These are phyloP conservation scores for Alternaria sp. DNA, from an alignment of 2,329 filamentous ascomycete species.

Conservation along the genomic window DNA sequence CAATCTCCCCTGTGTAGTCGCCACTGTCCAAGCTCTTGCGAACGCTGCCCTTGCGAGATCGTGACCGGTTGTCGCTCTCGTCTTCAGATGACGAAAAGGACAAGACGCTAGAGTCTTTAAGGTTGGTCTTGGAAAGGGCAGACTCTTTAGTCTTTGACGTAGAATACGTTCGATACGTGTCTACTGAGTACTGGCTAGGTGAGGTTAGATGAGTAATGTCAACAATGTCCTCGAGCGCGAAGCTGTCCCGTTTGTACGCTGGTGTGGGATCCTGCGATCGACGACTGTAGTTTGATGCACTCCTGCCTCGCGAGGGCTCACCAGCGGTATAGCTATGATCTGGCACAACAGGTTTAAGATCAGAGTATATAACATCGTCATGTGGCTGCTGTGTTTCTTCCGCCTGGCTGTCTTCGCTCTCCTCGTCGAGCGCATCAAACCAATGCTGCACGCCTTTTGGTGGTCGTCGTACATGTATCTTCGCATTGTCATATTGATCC, in stretches of 20 bases:
- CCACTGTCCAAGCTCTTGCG: conserved; percentile 47
- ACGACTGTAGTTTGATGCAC: conserved; percentile 14
- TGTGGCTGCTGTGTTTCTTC: conserved; percentile 27
- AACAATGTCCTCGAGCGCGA: conserved; percentile 33
- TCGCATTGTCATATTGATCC: conserved; percentile 56
- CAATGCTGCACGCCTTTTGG: conserved; percentile 60
- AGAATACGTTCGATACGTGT: conserved; percentile 35
- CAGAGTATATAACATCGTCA: conserved; percentile 20
- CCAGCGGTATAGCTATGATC: conserved; percentile 30
- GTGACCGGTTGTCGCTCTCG: conserved; percentile 35
- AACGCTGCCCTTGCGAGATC: conserved; percentile 25
- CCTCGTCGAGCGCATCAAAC: conserved; percentile 58
- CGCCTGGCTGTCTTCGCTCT: conserved; percentile 43
- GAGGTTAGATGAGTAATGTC: conserved; percentile 36
- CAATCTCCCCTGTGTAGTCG: conserved; percentile 45
- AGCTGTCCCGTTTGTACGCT: conserved; percentile 28
- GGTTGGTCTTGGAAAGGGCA: conserved; percentile 41
- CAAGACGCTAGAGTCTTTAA: conserved; percentile 50
- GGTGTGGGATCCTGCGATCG: conserved; percentile 24
- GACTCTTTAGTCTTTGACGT: conserved; percentile 48
- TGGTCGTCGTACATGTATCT: conserved; percentile 57
- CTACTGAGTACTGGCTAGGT: conserved; percentile 40
- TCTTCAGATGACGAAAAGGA: conserved; percentile 53
- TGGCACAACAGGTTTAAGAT: conserved; percentile 11
- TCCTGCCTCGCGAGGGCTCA: conserved; percentile 20